Base-by-base conservation (phyloP, 2,329 filamentous ascomycete species). In the Aspergillus cejpii region DNA sequence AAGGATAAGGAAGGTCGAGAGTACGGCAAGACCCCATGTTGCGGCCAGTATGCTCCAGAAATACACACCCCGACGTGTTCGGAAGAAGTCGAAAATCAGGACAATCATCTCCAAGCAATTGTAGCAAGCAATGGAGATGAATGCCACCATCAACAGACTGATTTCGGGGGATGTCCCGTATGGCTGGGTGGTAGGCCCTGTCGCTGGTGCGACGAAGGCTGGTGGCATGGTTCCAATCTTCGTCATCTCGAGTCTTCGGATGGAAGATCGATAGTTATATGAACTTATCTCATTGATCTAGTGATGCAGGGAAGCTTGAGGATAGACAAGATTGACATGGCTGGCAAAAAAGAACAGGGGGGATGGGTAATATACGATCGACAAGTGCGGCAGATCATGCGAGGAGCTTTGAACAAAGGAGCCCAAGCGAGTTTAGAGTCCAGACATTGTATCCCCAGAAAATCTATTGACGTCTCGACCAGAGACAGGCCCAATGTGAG, bases 31-130 rank as follows among this genome's bases (percentile, higher is more conserved):
- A 2, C 59, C 49, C 26, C 59, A 54, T 6, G 67, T 64, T 1
- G 69, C 62, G 8, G 64, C 47, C 15, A 72, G 52, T 42, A 72
- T 56, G 43, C 65, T 70, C 65, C 67, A 74, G 53, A 74, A 75
- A 53, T 74, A 75, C 1, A 74, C 55, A 0, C 70, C 69, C 6
- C 50, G 55, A 41, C 64, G 66, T 21, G 53, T 57, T 31, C 60
- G 64, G 59, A 74, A 74, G 5, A 65, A 68, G 39, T 64, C 57
- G 43, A 71, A 71, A 19, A 73, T 60, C 43, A 67, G 60, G 29
- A 71, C 52, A 28, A 65, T 56, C 6, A 74, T 63, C 44, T 73
- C 72, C 24, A 72, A 29, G 12, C 64, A 62, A 44, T 71, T 73
- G 54, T 72, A 74, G 27, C 29, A 27, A 1, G 46, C 42, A 11